These are phyloP conservation scores for Blastobotrys aristatus DNA, from an alignment of 1,139 yeast species.

Conservation along the genomic window DNA sequence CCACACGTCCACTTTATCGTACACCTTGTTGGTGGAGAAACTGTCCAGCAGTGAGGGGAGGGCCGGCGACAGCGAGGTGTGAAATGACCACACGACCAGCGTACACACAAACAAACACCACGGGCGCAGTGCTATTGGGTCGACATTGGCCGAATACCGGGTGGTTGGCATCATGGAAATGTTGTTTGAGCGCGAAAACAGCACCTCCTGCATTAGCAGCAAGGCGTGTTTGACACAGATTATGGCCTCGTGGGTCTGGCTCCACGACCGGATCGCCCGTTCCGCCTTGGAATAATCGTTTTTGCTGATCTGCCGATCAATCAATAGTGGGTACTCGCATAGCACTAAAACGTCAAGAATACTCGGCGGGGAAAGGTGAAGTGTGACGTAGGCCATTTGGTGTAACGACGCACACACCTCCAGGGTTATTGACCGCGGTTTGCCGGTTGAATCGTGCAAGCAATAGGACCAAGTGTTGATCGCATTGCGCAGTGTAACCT, in stretches of 20 bases:
- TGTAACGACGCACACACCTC: constrained; percentile 24
- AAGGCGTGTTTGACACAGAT: constrained; percentile 18
- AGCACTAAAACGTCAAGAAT: constrained; percentile 20
- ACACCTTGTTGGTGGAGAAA: neutral
- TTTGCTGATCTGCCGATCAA: constrained; percentile 22
- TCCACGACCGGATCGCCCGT: constrained; percentile 23
- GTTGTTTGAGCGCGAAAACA: constrained; percentile 14
- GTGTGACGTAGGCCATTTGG: constrained; percentile 24
- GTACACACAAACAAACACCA: constrained; percentile 22
- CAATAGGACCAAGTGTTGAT: constrained; percentile 26
- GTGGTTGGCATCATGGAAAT: neutral
- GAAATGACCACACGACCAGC: constrained; percentile 20
- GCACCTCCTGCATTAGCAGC: constrained; percentile 18
- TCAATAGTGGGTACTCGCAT: constrained; percentile 16
- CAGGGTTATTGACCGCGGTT: constrained; percentile 13
- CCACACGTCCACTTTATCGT: constrained; percentile 11
- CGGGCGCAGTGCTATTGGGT: constrained; percentile 22
- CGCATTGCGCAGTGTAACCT: constrained; percentile 20
- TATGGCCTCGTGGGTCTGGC: constrained; percentile 16
- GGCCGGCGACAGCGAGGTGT: constrained; percentile 7
- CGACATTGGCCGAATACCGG: constrained; percentile 15
- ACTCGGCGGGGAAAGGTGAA: constrained; percentile 22
- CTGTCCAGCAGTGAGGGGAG: neutral
- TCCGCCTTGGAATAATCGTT: constrained; percentile 22
- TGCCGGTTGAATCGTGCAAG: constrained; percentile 12